Evolutionary conservation across 1,139 yeast genomes (phyloP).

Genomic region (Saccharomyces pastorianus): DNA sequence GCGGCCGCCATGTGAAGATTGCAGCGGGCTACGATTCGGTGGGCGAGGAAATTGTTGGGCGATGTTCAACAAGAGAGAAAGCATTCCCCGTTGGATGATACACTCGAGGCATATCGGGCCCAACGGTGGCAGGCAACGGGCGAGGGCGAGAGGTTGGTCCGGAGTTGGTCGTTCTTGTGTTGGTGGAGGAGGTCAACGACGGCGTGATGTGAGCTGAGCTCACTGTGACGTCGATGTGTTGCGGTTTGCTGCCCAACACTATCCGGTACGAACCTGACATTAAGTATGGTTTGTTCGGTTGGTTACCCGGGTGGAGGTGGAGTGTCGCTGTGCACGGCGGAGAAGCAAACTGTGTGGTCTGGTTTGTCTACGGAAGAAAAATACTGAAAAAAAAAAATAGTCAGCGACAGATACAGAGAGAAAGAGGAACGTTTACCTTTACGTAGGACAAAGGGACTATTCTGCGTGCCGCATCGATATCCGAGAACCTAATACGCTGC

Average conservation of each 20-base stretch:
- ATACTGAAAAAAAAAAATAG: not conserved
- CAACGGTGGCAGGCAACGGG: not conserved
- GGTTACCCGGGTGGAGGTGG: no score
- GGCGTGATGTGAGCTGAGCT: not conserved
- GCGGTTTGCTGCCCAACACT: not conserved
- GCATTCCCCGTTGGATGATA: not conserved
- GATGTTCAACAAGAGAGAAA: not conserved
- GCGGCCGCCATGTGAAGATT: conserved; percentile 1
- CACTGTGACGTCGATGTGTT: not conserved
- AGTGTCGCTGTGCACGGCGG: no score
- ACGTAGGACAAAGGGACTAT: not conserved
- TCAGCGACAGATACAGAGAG: not conserved
- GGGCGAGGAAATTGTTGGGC: conserved; percentile 1
- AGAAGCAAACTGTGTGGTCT: no score
- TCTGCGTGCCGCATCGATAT: no score
- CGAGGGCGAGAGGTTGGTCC: not conserved
- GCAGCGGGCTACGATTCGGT: not conserved
- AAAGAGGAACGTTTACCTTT: not conserved
- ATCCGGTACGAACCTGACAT: no score
- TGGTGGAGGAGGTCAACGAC: not conserved
- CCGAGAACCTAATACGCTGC: no score
- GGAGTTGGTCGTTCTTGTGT: not conserved
- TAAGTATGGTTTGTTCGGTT: no score
- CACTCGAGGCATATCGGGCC: conserved; percentile 1
- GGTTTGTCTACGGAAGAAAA: not conserved